These are phyloP conservation scores for Stygiomarasmius scandens DNA, from an alignment of 1,284 basidiomycete genomes.

Conservation along the genomic window DNA sequence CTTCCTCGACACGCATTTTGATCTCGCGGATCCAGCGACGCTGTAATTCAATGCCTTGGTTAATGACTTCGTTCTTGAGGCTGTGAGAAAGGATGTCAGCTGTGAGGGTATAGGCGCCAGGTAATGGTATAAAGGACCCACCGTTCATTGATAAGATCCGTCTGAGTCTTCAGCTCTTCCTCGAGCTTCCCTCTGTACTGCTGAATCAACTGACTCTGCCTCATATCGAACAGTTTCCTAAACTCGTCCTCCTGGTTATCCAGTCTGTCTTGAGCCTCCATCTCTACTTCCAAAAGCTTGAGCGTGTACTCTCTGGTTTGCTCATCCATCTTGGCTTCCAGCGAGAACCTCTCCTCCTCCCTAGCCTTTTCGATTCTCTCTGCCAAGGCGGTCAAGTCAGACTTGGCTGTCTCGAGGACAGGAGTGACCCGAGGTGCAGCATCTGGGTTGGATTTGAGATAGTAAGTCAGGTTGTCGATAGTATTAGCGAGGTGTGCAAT, in stretches of 20 bases:
- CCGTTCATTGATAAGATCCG: conserved; percentile 93
- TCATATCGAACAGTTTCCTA: conserved; percentile 81
- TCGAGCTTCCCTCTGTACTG: conserved; percentile 89
- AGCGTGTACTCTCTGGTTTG: conserved; percentile 85
- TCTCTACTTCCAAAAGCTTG: conserved; percentile 83
- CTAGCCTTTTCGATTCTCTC: conserved; percentile 81
- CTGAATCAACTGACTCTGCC: conserved; percentile 74
- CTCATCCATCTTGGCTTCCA: conserved; percentile 82
- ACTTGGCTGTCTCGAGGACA: conserved; percentile 76
- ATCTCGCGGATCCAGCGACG: conserved; percentile 95
- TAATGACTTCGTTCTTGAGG: conserved; percentile 92
- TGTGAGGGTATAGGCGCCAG: conserved; percentile 10
- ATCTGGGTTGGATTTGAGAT: conserved; percentile 75
- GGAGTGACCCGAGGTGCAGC: conserved; percentile 69
- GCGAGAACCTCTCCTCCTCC: conserved; percentile 75
- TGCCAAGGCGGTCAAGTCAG: conserved; percentile 83
- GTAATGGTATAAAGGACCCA: conserved; percentile 38
- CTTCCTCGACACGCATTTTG: conserved; percentile 94
- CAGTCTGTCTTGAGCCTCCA: conserved; percentile 83
- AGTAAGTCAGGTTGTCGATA: conserved; percentile 90
- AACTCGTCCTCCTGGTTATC: conserved; percentile 88
- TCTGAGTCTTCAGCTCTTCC: conserved; percentile 85
- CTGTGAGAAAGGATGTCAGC: conserved; percentile 45
- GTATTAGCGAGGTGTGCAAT: conserved; percentile 91
- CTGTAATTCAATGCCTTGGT: conserved; percentile 97